Evolutionary conservation across 1,284 basidiomycete genomes (phyloP).

Genomic region (Apiotrichum siamense): DNA sequence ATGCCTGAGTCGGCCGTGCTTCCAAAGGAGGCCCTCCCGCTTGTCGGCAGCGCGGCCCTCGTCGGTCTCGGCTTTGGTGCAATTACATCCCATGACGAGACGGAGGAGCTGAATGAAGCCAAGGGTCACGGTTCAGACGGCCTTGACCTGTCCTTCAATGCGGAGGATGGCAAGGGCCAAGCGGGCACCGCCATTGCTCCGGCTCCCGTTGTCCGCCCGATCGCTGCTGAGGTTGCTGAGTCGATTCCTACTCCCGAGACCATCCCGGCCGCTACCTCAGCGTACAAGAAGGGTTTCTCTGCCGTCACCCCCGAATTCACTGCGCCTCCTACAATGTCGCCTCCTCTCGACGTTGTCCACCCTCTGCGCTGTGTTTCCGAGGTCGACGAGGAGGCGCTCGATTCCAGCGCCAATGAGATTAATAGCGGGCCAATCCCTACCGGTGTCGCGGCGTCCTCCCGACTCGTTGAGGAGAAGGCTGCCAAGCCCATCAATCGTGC

Average conservation of each 20-base stretch:
- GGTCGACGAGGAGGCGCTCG: neutral
- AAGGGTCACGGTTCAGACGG: neutral
- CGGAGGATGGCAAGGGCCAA: neutral
- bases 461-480: neutral
- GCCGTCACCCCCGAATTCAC: conserved; percentile 3
- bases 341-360: neutral
- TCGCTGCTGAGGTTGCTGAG: neutral
- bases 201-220: too few relatives aligned
- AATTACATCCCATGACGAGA: neutral
- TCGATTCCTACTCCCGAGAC: neutral
- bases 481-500: neutral
- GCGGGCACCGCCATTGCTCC: too few relatives aligned
- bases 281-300: neutral
- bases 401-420: too few relatives aligned
- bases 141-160: neutral
- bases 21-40: neutral
- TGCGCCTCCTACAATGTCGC: neutral
- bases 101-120: neutral
- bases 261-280: neutral
- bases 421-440: too few relatives aligned
- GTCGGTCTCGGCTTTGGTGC: neutral
- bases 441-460: too few relatives aligned
- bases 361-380: neutral
- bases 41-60: neutral
- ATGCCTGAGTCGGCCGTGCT: neutral